Percentiles rank a stretch among this genome's conserved stretches.
Conservation (phyloP, 352 stramenopile species). For the Pythium aquatile region DNA sequence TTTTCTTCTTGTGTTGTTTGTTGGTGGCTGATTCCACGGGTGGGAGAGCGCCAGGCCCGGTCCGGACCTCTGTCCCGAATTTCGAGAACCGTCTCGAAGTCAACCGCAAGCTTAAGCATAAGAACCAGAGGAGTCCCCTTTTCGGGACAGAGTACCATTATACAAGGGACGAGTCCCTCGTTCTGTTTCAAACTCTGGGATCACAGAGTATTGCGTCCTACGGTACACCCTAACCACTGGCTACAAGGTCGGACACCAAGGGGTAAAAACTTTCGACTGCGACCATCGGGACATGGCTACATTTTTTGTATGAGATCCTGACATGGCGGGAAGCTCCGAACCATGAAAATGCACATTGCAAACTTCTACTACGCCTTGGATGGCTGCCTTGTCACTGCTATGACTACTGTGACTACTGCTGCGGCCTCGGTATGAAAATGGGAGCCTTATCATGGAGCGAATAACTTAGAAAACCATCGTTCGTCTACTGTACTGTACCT, state of each 20-base stretch:
- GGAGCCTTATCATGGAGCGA: not conserved
- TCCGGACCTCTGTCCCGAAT: conserved; percentile 1
- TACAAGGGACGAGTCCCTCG: conserved; percentile 11
- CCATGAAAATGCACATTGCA: too few relatives aligned
- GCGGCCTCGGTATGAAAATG: not conserved
- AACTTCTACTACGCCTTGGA: not conserved
- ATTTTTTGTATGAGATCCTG: not conserved
- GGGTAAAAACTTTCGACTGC: conserved; percentile 5
- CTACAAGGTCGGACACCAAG: not conserved
- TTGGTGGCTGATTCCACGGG: conserved; percentile 7
- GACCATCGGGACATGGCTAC: conserved; percentile 1
- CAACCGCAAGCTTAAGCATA: not conserved
- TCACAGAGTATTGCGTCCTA: conserved; percentile 23
- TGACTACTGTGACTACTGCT: not conserved
- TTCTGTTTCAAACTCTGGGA: conserved; percentile 8
- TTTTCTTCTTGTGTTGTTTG: not conserved
- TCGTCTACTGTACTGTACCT: conserved; percentile 7
- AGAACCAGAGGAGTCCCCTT: not conserved
- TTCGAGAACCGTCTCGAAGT: conserved; percentile 1
- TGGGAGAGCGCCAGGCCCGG: not conserved
- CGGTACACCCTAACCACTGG: conserved; percentile 2
- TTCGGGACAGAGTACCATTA: conserved; percentile 3
- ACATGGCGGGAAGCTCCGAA: not conserved
- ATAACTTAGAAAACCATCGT: conserved; percentile 11
- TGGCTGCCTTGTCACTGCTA: not conserved